A percentile compares a stretch with the other conserved stretches of the same genome.
These are phyloP conservation scores for Senna siamea DNA, from an alignment of 306 rosid genomes.

Conservation along the genomic window DNA sequence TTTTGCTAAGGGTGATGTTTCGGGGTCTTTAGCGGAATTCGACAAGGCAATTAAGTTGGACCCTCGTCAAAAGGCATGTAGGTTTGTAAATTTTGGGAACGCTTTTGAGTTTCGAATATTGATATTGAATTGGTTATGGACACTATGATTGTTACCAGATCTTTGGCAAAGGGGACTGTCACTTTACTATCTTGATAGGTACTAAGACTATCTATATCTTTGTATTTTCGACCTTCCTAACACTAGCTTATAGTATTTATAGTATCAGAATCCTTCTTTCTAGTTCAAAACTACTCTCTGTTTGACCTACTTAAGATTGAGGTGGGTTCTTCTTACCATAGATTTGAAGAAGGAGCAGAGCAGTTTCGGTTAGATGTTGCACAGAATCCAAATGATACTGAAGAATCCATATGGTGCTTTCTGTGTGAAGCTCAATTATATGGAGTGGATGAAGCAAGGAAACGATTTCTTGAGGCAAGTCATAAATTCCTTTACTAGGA, in stretches of 20 bases:
- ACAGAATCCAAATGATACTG: conserved; percentile 91
- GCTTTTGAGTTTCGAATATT: conserved; percentile 31
- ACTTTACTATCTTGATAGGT: conserved; percentile 59
- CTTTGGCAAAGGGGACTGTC: conserved; percentile 98
- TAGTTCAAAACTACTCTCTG: neutral
- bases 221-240: neutral
- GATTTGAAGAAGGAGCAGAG: conserved; percentile 90
- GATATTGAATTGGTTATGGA: conserved; percentile 36
- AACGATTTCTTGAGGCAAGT: conserved; percentile 77
- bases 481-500: neutral
- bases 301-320: conserved; percentile 6
- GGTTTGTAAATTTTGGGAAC: conserved; percentile 38
- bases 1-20: conserved; percentile 67
- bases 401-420: conserved; percentile 95
- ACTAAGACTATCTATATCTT: neutral
- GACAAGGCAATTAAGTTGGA: conserved; percentile 83
- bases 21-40: conserved; percentile 79
- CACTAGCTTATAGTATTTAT: neutral
- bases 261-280: neutral
- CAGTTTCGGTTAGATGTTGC: conserved; percentile 95
- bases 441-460: conserved; percentile 82
- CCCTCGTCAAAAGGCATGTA: conserved; percentile 94
- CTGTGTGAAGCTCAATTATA: conserved; percentile 87
- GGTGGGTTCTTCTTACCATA: conserved; percentile 34
- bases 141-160: conserved; percentile 60